Percentiles rank a stretch among this genome's conserved stretches.
Conservation (phyloP, 805 yeast genomes). For the Candida ulmi region DNA sequence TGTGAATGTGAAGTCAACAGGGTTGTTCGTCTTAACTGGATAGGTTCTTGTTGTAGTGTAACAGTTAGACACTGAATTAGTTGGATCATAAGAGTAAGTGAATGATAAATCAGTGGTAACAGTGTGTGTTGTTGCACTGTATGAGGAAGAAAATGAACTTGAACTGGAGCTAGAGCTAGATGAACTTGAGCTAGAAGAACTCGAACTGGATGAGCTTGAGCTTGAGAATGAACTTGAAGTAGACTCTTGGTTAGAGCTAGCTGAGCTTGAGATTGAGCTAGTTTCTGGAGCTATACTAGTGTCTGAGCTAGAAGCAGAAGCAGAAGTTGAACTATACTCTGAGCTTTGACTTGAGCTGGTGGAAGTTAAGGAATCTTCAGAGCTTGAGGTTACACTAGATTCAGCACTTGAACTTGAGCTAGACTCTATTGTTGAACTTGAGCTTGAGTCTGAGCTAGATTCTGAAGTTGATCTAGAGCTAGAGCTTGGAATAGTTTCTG, state of each 20-base stretch:
- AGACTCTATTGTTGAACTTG: conserved; percentile 8
- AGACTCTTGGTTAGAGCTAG: no score
- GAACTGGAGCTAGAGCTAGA: conserved; percentile 8
- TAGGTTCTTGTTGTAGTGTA: conserved; percentile 3
- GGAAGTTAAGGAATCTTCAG: no score
- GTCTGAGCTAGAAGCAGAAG: no score
- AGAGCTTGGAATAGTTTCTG: conserved; percentile 9
- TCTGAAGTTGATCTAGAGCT: no score
- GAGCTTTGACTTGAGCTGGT: no score
- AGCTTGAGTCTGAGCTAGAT: conserved; percentile 8
- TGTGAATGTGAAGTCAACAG: conserved; percentile 1
- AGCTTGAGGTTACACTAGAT: no score
- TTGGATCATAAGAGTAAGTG: conserved; percentile 2
- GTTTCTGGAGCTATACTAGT: no score
- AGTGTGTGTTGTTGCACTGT: conserved; percentile 2
- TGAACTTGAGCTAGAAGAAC: conserved; percentile 8
- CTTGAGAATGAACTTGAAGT: conserved; percentile 9
- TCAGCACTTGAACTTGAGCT: conserved; percentile 7
- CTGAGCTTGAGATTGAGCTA: no score
- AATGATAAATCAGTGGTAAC: conserved; percentile 11
- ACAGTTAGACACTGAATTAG: conserved; percentile 8
- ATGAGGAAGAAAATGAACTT: conserved; percentile 1
- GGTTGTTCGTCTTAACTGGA: conserved; percentile 2
- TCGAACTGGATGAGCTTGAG: conserved; percentile 6
- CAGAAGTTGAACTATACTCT: no score